Conservation (phyloP, 2,329 filamentous ascomycete species). For the Hymenoscyphus occultus region DNA sequence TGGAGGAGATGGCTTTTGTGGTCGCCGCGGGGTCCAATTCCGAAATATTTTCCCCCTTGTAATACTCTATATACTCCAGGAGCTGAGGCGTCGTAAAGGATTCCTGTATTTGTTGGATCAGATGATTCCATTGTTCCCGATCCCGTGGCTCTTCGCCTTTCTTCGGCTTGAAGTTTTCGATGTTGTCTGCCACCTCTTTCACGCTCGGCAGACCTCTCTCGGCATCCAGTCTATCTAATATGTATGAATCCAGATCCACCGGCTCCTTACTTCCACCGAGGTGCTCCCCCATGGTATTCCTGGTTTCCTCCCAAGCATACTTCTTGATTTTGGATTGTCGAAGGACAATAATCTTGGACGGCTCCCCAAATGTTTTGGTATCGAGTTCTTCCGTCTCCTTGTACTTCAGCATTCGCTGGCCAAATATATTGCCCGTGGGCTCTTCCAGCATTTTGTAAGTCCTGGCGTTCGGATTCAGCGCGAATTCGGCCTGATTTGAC, state of each 20-base stretch:
- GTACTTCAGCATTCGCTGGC: conserved; percentile 19
- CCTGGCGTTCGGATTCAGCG: background rate
- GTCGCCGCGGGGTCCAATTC: background rate
- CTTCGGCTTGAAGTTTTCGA: conserved; percentile 31
- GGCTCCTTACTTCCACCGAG: background rate
- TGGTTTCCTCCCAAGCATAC: conserved; percentile 12
- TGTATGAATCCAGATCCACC: conserved; percentile 30
- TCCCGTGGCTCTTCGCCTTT: conserved; percentile 17
- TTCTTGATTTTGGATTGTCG: conserved; percentile 28
- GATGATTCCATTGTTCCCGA: conserved; percentile 30
- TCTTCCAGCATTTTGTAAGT: background rate
- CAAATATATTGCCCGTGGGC: conserved; percentile 18
- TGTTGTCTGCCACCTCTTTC: conserved; percentile 33
- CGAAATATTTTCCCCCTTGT: conserved; percentile 11
- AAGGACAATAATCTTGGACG: conserved; percentile 34
- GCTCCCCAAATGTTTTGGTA: conserved; percentile 27
- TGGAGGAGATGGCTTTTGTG: background rate
- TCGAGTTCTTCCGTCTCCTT: conserved; percentile 27
- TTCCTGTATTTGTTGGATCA: conserved; percentile 29
- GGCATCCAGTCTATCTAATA: conserved; percentile 29
- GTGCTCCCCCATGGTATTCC: background rate
- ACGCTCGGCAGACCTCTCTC: conserved; percentile 32
- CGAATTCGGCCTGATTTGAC: background rate
- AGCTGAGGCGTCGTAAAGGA: conserved; percentile 35
- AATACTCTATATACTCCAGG: conserved; percentile 29